Evolutionary conservation across 805 yeast genomes (phyloP).

Genomic region (Spathaspora gorwiae): DNA sequence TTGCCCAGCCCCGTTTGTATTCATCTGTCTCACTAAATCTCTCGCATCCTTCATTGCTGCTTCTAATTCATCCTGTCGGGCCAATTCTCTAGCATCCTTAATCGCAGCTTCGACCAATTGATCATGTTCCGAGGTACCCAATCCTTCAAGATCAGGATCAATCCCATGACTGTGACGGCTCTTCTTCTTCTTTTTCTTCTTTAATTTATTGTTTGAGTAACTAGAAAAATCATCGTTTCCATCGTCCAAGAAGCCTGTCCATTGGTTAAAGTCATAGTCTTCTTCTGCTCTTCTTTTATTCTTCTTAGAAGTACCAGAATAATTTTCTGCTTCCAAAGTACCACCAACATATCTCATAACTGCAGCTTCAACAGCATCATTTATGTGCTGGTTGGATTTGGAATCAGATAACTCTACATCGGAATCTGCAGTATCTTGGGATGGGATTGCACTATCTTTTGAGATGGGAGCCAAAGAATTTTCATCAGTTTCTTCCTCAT

Average conservation of each 20-base stretch:
- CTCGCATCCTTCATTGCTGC: slow-evolving; percentile 69
- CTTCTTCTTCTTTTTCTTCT: slow-evolving; percentile 11
- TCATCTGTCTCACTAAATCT: slow-evolving; percentile 45
- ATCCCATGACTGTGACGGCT: slow-evolving; percentile 9
- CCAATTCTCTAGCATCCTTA: slow-evolving; percentile 61
- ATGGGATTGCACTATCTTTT: not conserved
- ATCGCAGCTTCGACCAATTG: slow-evolving; percentile 68
- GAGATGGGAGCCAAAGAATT: not conserved
- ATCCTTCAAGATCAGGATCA: slow-evolving; percentile 36
- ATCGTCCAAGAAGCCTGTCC: slow-evolving; percentile 50
- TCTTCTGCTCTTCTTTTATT: slow-evolving; percentile 36
- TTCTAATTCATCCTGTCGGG: slow-evolving; percentile 40
- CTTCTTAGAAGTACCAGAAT: slow-evolving; percentile 3
- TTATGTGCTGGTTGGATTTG: slow-evolving; percentile 35
- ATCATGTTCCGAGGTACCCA: slow-evolving; percentile 47
- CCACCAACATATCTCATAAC: slow-evolving; percentile 72
- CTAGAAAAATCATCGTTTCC: slow-evolving; percentile 14
- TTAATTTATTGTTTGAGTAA: not conserved
- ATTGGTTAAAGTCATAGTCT: slow-evolving; percentile 48
- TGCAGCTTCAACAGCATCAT: slow-evolving; percentile 70
- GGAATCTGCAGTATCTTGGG: slow-evolving; percentile 8
- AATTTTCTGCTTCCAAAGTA: slow-evolving; percentile 36
- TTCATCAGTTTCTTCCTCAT: slow-evolving; percentile 5
- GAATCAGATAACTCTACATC: slow-evolving; percentile 18
- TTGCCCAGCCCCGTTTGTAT: slow-evolving; percentile 6